Base-by-base conservation (phyloP, 2,329 filamentous ascomycete genomes). In the Sporothrix protearum region DNA sequence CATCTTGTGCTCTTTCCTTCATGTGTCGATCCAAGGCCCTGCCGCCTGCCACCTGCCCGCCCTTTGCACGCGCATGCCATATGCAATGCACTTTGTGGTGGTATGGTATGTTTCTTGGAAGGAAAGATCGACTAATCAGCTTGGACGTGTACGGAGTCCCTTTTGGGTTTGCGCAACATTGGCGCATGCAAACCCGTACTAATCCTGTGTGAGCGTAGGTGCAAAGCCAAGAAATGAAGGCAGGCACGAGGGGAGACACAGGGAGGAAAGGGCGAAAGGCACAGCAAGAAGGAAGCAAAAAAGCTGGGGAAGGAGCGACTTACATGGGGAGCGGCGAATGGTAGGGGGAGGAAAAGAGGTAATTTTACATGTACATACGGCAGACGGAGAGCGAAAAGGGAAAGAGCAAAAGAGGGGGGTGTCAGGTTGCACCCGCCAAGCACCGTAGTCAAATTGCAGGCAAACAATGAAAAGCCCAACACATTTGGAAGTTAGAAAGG, bases 381-480 rank as follows among this genome's bases (percentile, higher is more conserved):
- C n/a, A n/a, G n/a, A n/a, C n/a, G n/a, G n/a, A n/a, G n/a, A n/a
- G n/a, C n/a, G n/a, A n/a, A n/a, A n/a, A n/a, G n/a, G 49, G 49
- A 53, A 53, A 53, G 49, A 53, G 49, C 49, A 49, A n/a, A 14
- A 8, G 7, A 8, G 7, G 42, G 61, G 39, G 39, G 61, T 49
- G 63, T 66, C 22, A 49, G 63, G 63, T 66, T 66, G 42, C 63
- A 66, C 39, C 22, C 14, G 63, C 63, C 63, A 66, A 66, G 63
- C 22, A 49, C 16, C 42, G 36, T 39, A 28, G 59, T 22, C 59
- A 49, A 49, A 66, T 33, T 49, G 22, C 25, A 14, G 16, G 19
- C 33, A 61, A 19, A n/a, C 14, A 19, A 25, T 30, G 61, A 4
- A 47, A 61, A n/a, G n/a, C n/a, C n/a, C n/a, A n/a, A n/a, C n/a